These are phyloP conservation scores for Backusella sp. DNA, from an alignment of 192 early-diverging fungal species.

Conservation along the genomic window DNA sequence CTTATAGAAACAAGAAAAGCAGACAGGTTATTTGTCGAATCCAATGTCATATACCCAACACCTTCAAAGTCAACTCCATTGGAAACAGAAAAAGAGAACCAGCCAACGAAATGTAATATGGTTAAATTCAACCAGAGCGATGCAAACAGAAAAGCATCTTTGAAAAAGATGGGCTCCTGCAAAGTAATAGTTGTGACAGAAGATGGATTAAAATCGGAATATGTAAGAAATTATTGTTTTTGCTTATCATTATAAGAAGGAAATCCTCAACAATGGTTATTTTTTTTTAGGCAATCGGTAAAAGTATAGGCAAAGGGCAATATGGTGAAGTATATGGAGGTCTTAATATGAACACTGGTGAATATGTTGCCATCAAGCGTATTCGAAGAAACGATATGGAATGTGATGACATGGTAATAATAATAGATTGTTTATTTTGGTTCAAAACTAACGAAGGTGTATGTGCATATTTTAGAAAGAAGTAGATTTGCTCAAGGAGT, in stretches of 20 bases:
- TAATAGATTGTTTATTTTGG: background rate
- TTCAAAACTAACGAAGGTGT: background rate
- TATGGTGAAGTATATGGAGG: constrained; percentile 85
- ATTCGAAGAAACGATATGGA: constrained; percentile 63
- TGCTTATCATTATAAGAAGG: background rate
- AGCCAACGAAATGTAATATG: background rate
- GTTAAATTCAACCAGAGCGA: background rate
- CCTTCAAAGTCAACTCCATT: constrained; percentile 27
- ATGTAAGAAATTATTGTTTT: background rate
- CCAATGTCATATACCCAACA: background rate
- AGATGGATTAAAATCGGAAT: background rate
- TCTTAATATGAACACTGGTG: constrained; percentile 70
- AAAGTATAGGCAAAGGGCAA: constrained; percentile 86
- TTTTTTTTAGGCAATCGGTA: constrained; percentile 62
- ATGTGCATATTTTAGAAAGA: constrained; percentile 50
- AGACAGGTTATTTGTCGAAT: background rate
- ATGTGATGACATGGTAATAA: constrained; percentile 69
- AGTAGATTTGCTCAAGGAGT: constrained; percentile 80
- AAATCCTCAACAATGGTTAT: background rate
- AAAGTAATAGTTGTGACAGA: background rate
- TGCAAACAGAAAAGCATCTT: constrained; percentile 3
- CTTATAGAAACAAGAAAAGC: background rate
- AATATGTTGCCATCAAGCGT: constrained; percentile 86
- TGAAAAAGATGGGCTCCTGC: constrained; percentile 9
- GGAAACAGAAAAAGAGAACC: background rate